Conservation (phyloP, 164 flowering plant species). For the Umbellularia californica region DNA sequence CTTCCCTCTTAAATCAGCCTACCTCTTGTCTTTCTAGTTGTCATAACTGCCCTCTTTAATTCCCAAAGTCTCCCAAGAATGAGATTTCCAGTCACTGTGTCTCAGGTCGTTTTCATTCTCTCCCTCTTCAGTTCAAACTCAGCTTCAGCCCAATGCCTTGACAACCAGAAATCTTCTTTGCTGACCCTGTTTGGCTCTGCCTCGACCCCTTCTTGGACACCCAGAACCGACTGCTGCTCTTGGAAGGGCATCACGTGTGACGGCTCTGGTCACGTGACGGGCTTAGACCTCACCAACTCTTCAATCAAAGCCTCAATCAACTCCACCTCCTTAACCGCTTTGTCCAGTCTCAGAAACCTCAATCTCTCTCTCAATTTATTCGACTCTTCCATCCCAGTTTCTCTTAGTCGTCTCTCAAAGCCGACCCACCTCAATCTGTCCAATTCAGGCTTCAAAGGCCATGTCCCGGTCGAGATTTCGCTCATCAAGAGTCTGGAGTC, state of each 20-base stretch:
- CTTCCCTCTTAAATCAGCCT: background rate
- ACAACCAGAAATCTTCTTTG: conserved; percentile 21
- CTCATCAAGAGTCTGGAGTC: conserved; percentile 13
- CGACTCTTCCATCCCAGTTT: background rate
- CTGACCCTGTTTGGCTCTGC: background rate
- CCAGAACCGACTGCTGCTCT: background rate
- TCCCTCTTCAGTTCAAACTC: conserved; percentile 7
- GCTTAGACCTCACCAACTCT: background rate
- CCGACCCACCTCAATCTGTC: conserved; percentile 2
- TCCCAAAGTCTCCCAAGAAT: conserved; percentile 10
- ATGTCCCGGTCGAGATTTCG: background rate
- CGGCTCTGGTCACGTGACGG: background rate
- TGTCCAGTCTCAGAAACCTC: background rate
- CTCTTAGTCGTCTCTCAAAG: background rate
- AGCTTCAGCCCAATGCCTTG: conserved; percentile 22
- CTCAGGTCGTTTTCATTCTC: background rate
- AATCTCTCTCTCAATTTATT: background rate
- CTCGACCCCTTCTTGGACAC: background rate
- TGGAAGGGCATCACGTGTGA: conserved; percentile 6
- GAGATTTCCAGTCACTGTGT: conserved; percentile 16
- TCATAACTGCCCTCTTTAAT: background rate
- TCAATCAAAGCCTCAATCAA: background rate
- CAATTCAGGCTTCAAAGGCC: background rate
- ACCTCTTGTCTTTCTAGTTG: background rate
- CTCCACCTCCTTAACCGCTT: background rate